phyloP scores from a whole-genome alignment of 2,329 filamentous ascomycete genomes.

The Corynespora cassiicola region DNA sequence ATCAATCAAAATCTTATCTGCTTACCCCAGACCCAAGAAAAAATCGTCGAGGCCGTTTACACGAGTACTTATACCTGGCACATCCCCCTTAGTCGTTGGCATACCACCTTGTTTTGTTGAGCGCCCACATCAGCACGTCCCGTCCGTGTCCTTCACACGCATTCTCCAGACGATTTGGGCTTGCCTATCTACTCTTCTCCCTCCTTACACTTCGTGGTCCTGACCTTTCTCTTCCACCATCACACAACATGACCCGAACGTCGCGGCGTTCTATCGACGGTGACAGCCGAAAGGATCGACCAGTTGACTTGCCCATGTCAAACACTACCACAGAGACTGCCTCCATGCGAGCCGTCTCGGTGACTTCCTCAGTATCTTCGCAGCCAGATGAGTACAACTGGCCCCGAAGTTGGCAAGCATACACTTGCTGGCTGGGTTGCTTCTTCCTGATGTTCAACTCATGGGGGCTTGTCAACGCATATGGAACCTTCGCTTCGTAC shows the following conservation, averaged over 20 bases:
- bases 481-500: conserved; percentile 58
- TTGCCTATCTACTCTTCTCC: too few species aligned
- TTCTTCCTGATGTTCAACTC: conserved; percentile 60
- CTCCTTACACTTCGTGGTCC: too few species aligned
- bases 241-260: neutral
- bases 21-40: conserved; percentile 23
- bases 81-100: conserved; percentile 12
- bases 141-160: too few species aligned
- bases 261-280: conserved; percentile 15
- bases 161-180: too few species aligned
- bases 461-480: conserved; percentile 58
- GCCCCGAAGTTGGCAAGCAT: conserved; percentile 54
- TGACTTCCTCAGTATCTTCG: conserved; percentile 18
- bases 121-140: conserved; percentile 16
- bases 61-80: conserved; percentile 26
- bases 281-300: conserved; percentile 25
- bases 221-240: neutral
- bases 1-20: conserved; percentile 22
- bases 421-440: conserved; percentile 52
- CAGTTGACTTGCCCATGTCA: conserved; percentile 30
- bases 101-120: too few species aligned
- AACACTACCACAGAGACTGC: conserved; percentile 25
- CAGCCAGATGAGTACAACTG: conserved; percentile 45
- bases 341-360: conserved; percentile 28
- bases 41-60: conserved; percentile 16